phyloP scores from a whole-genome alignment of 208 protist genomes.

The Crithidia bombi region DNA sequence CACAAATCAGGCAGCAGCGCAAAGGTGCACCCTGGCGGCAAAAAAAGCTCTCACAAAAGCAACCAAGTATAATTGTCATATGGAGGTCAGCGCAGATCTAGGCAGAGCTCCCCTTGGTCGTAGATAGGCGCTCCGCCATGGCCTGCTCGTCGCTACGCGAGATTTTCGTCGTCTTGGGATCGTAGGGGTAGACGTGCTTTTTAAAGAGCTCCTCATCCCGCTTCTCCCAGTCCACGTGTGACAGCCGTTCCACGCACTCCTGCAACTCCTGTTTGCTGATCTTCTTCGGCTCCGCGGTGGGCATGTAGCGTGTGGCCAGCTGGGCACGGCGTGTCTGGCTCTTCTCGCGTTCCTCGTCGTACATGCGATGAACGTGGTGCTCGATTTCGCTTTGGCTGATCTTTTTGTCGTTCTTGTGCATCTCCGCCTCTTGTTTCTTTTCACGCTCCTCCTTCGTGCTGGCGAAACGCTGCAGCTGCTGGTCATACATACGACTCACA shows the following conservation, averaged over 20 bases:
- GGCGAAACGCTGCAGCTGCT: conserved; percentile 77
- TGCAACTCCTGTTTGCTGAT: conserved; percentile 70
- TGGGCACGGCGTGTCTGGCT: conserved; percentile 52
- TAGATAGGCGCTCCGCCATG: conserved; percentile 82
- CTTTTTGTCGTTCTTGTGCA: conserved; percentile 70
- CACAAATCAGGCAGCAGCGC: too few species aligned
- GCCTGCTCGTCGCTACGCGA: conserved; percentile 52
- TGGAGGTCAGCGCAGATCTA: not conserved
- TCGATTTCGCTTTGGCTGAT: conserved; percentile 68
- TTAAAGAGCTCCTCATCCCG: conserved; percentile 84
- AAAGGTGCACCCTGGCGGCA: too few species aligned
- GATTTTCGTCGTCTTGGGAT: conserved; percentile 74
- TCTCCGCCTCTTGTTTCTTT: conserved; percentile 57
- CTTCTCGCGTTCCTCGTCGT: conserved; percentile 70
- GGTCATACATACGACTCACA: conserved; percentile 78
- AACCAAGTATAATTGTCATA: too few species aligned
- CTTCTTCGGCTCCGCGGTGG: conserved; percentile 61
- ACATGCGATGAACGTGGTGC: conserved; percentile 82
- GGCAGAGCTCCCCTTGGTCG: conserved; percentile 40
- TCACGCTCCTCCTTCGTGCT: conserved; percentile 60
- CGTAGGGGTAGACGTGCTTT: conserved; percentile 88
- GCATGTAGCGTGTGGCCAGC: conserved; percentile 62
- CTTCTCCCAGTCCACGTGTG: conserved; percentile 77
- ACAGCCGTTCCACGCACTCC: conserved; percentile 73
- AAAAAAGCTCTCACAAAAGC: too few species aligned